Conservation (phyloP, 495 filamentous ascomycete species). For the Podospora didyma region DNA sequence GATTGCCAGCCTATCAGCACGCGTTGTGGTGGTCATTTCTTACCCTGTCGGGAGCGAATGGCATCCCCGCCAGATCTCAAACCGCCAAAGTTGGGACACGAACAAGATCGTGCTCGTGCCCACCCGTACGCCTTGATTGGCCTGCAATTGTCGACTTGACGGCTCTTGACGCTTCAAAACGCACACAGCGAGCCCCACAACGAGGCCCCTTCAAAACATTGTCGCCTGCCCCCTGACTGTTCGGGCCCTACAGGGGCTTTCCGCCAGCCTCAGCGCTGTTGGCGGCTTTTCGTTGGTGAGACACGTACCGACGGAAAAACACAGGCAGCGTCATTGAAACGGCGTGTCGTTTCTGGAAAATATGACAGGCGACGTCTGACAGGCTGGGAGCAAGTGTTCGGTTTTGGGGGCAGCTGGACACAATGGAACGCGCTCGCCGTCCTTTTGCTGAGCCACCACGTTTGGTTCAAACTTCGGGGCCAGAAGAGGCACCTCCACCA, state of each 20-base stretch:
- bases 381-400: not conserved
- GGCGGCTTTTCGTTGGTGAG: constrained; percentile 1
- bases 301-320: not conserved
- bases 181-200: not conserved
- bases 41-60: constrained; percentile 8
- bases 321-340: not conserved
- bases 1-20: constrained; percentile 20
- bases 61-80: constrained; percentile 14
- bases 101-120: constrained; percentile 7
- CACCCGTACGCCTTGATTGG: constrained; percentile 12
- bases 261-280: not conserved
- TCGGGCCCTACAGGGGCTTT: constrained; percentile 3
- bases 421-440: too few relatives aligned
- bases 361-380: not conserved
- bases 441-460: too few relatives aligned
- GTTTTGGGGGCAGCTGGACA: too few relatives aligned
- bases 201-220: not conserved
- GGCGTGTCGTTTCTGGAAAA: not conserved
- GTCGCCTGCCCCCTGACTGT: not conserved
- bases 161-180: not conserved
- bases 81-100: constrained; percentile 5
- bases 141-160: not conserved
- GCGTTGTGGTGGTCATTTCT: constrained; percentile 8
- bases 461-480: too few relatives aligned
- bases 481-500: too few relatives aligned